Conservation (phyloP, 176 grass and related monocot genomes). For the Oryza nivara region DNA sequence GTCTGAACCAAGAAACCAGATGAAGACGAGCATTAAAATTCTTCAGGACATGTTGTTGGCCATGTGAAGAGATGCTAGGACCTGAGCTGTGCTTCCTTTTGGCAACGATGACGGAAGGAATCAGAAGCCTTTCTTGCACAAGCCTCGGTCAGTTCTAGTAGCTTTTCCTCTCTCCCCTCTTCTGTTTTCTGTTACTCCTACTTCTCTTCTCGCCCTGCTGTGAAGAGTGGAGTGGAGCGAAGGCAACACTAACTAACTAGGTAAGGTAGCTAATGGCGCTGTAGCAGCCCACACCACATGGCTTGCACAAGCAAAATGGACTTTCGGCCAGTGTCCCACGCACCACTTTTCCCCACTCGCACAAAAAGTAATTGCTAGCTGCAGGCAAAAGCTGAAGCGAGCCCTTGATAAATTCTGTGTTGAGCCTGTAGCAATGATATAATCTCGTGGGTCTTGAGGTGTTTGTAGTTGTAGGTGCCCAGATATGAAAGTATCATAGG, state of each 20-base stretch:
- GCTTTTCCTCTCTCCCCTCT: neutral
- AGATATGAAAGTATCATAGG: neutral
- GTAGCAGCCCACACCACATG: slow-evolving; percentile 34
- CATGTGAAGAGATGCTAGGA: slow-evolving; percentile 11
- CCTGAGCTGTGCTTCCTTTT: slow-evolving; percentile 10
- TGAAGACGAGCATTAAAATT: neutral
- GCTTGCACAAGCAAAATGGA: slow-evolving; percentile 38
- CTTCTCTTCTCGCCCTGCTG: neutral
- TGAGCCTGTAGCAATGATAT: slow-evolving; percentile 6
- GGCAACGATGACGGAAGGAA: slow-evolving; percentile 37
- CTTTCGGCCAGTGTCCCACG: slow-evolving; percentile 25
- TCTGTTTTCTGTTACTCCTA: neutral
- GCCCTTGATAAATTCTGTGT: slow-evolving; percentile 14
- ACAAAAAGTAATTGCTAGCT: slow-evolving; percentile 8
- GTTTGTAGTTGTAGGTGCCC: neutral
- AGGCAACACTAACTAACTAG: neutral
- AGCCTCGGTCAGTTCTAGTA: neutral
- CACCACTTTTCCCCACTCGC: slow-evolving; percentile 25
- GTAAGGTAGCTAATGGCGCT: neutral
- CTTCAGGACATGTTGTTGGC: neutral
- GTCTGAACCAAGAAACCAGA: neutral
- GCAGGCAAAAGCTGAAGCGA: neutral
- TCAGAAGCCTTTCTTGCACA: slow-evolving; percentile 40
- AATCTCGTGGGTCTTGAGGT: slow-evolving; percentile 2
- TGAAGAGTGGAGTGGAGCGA: slow-evolving; percentile 5